These are phyloP conservation scores for Thuja plicata DNA, from an alignment of 83 land plant species.

Conservation along the genomic window DNA sequence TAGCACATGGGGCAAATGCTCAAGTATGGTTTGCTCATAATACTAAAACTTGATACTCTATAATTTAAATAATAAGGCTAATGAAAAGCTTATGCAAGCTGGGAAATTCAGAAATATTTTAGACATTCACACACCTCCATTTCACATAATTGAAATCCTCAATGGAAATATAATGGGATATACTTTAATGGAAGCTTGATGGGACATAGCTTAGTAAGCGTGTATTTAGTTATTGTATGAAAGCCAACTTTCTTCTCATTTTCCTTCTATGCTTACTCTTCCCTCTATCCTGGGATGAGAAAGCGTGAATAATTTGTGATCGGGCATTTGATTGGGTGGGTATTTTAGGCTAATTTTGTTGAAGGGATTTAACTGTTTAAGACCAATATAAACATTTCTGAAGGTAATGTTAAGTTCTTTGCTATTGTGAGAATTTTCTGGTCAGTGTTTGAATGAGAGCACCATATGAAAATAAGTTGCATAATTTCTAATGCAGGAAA, in stretches of 20 bases:
- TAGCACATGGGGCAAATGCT: not conserved
- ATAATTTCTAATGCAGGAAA: not conserved
- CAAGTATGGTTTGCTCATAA: not conserved
- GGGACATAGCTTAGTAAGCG: not conserved
- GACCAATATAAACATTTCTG: not conserved
- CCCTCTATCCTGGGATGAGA: not conserved
- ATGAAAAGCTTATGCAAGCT: not conserved
- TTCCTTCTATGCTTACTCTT: too few species aligned
- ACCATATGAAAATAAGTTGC: not conserved
- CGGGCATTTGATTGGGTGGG: not conserved
- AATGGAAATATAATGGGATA: not conserved
- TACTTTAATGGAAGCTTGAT: not conserved
- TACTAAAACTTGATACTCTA: not conserved
- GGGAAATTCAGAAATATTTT: not conserved
- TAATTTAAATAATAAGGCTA: not conserved
- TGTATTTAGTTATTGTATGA: not conserved
- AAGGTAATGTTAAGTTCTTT: not conserved
- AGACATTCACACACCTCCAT: not conserved
- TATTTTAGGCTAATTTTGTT: not conserved
- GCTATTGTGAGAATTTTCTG: not conserved
- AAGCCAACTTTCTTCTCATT: not conserved
- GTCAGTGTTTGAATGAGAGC: not conserved
- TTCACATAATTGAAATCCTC: not conserved
- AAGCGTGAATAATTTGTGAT: not conserved
- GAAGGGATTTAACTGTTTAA: not conserved